Evolutionary conservation across 495 filamentous ascomycete genomes (phyloP), one percentile per base, ranked within the genome.

Genomic region (Penicillium riverlandense): DNA sequence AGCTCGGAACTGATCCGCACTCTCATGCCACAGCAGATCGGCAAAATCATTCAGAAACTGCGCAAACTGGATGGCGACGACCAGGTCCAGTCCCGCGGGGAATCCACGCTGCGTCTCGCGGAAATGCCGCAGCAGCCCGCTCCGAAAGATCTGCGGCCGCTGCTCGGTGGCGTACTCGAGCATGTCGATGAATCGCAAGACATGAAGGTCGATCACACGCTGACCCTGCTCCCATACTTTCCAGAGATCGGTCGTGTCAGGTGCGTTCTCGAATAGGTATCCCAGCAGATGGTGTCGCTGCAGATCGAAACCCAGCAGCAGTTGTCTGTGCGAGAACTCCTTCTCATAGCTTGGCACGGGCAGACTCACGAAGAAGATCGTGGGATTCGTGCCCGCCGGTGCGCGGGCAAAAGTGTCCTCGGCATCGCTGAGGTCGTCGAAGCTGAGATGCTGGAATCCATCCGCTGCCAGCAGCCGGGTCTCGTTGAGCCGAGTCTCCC

Each of bases 1-100:
- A 6, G 45, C 29, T 12, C 52, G 47, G 35, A 61, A 48, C 2
- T 41, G 14, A 2, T 33, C 22, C 4, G 22, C 22, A 4, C 41
- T 15, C 2, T 52, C 30, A 6, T 44, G 44, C 29, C 57, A 56
- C 16, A 70, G 14, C 5, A 58, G 40, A n/a, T 62, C 61, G 4
- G 50, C 52, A 30, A 59, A 56, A 34, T 71, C 68, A 8, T 52
- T 22, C 2, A 67, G 37, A 42, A 63, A 70, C 39, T 69, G 65
- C 13, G 57, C 50, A 22, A 58, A 65, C n/a, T 58, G 41, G 27
- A 67, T 58, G 6, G 40, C 50, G 29, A 71, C 54, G 8, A 67
- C 54, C 11, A 68, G 44, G 36, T 71, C 68, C 49, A 71, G 45
- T 0, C 64, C 65, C 0, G 57, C 31, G 1, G 41, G 45, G 8